Base-by-base conservation (phyloP, 2,329 filamentous ascomycete genomes). In the Fusarium chaquense region DNA sequence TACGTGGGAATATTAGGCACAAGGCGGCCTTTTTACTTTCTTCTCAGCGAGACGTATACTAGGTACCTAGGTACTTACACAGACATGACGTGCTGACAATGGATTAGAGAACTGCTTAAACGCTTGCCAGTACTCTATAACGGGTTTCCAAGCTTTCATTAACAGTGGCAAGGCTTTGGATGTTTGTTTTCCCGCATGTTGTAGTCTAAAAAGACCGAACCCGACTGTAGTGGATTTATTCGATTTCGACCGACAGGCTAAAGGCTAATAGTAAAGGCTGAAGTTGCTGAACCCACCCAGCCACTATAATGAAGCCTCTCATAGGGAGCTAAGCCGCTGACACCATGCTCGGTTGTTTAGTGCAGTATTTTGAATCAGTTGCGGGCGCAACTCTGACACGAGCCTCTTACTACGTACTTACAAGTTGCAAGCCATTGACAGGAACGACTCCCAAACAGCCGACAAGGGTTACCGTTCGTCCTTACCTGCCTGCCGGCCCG, bases 381-480 rank as follows among this genome's bases (percentile, higher is more conserved):
- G 73, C 73, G 73, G 71, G 71, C 73, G 73, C 71, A 75, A 69
- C 56, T 38, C 60, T 32, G 52, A 74, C 57, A 74, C 67, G 65
- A 74, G 67, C 70, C 59, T 67, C 63, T 70, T 56, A 65, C 44
- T 62, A 57, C n/a, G n/a, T n/a, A n/a, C 47, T 64, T 56, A 62
- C 52, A 57, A 47, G 45, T 69, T 51, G 38, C 65, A 62, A 61
- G 49, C 51, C 57, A 70, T 73, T 46, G 61, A 70, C 51, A 70
- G 55, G 62, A 59, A 62, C 64, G 54, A 65, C 58, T 41, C 45
- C 44, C 51, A 60, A 47, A 64, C 47, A 44, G 58, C 38, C 24
- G 67, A 70, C 67, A 56, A 62, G 67, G 67, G 45, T 57, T 53
- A 20, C 44, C 38, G 40, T 41, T 60, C 45, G 67, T 36, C 67